phyloP scores from a whole-genome alignment of 2,329 filamentous ascomycete genomes.

The Teratosphaeria viscida region DNA sequence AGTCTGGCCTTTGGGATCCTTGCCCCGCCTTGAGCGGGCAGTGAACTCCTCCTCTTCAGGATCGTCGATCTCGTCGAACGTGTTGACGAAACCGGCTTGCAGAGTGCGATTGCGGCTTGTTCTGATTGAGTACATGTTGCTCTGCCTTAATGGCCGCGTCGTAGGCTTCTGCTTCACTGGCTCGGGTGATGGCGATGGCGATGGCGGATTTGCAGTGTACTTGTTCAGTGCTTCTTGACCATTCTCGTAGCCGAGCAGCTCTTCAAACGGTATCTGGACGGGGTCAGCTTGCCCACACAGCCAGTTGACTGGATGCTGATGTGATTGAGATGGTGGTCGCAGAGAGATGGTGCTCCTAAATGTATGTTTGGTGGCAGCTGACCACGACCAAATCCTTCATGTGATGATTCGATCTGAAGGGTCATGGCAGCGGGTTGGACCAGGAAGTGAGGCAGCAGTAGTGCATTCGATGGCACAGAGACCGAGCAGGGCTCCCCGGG shows the following conservation, averaged over 20 bases:
- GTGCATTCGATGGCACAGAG: background rate
- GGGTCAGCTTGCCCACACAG: background rate
- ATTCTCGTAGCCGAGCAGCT: slow-evolving; percentile 36
- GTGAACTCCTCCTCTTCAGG: slow-evolving; percentile 8
- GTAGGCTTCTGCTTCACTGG: background rate
- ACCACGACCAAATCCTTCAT: background rate
- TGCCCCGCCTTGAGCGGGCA: slow-evolving; percentile 9
- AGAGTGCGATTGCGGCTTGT: slow-evolving; percentile 2
- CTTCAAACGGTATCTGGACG: slow-evolving; percentile 35
- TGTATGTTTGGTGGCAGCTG: background rate
- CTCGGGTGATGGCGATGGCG: slow-evolving; percentile 3
- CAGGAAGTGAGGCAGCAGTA: background rate
- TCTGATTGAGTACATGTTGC: slow-evolving; percentile 1
- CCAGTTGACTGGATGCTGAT: background rate
- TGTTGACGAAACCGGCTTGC: slow-evolving; percentile 18
- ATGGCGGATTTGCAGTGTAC: slow-evolving; percentile 22
- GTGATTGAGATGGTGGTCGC: background rate
- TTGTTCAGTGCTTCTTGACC: slow-evolving; percentile 36
- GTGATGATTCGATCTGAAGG: background rate
- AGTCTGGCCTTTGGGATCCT: slow-evolving; percentile 14
- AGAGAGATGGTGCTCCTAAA: background rate
- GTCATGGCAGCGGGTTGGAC: background rate
- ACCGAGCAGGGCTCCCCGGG: background rate
- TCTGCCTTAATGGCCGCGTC: background rate
- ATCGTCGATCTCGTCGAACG: slow-evolving; percentile 15